Conservation (phyloP, 352 stramenopile species). For the Blastocystis sp. region DNA sequence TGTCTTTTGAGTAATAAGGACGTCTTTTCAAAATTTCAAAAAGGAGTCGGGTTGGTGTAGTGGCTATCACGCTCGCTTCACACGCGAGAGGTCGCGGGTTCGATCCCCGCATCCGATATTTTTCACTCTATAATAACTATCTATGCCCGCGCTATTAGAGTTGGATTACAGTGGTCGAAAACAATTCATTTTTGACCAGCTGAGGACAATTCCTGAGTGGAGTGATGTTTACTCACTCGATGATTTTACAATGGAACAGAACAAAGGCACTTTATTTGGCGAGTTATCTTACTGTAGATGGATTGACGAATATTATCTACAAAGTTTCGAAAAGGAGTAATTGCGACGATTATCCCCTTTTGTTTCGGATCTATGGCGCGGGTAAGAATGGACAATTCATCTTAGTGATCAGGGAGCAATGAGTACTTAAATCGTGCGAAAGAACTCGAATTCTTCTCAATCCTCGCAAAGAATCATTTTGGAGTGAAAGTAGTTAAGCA, state of each 20-base stretch:
- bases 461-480: conserved; percentile 16
- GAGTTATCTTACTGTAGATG: neutral
- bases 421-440: conserved; percentile 18
- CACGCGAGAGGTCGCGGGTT: conserved; percentile 36
- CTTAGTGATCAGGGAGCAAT: neutral
- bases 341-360: conserved; percentile 29
- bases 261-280: neutral
- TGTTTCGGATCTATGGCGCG: conserved; percentile 48
- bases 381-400: neutral
- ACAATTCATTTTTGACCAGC: neutral
- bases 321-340: neutral
- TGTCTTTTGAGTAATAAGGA: neutral
- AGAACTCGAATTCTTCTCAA: conserved; percentile 8
- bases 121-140: neutral
- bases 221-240: neutral
- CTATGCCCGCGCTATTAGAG: conserved; percentile 8
- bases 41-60: conserved; percentile 46
- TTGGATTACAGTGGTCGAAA: conserved; percentile 6
- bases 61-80: conserved; percentile 54
- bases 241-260: conserved; percentile 10
- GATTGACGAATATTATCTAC: conserved; percentile 46
- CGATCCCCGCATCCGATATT: neutral
- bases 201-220: conserved; percentile 10
- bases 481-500: neutral
- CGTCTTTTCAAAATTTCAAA: neutral